Conservation (phyloP, 2,329 filamentous ascomycete species). For the Trichoderma pleuroti region DNA sequence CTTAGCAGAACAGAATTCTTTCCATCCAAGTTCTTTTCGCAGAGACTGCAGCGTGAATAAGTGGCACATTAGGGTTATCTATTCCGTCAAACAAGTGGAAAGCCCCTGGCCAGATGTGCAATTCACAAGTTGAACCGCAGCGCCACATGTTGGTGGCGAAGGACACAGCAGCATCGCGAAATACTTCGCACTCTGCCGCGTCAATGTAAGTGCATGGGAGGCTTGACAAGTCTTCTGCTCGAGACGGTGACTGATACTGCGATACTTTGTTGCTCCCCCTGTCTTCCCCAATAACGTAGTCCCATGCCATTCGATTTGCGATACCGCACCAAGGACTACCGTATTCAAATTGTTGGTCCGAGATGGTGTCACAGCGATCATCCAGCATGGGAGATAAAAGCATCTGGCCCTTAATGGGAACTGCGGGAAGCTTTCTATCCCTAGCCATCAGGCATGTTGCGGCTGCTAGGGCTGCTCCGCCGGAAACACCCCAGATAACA, state of each 20-base stretch:
- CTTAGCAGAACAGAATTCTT: neutral
- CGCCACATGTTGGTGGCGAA: conserved; percentile 24
- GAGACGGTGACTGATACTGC: conserved; percentile 22
- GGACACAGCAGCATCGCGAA: conserved; percentile 23
- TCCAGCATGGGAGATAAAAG: conserved; percentile 26
- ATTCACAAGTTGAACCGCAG: conserved; percentile 23
- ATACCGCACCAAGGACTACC: conserved; percentile 22
- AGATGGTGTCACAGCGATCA: conserved; percentile 22
- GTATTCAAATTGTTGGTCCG: conserved; percentile 25
- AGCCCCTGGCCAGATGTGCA: conserved; percentile 25
- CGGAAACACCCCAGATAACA: conserved; percentile 22
- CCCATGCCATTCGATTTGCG: conserved; percentile 22
- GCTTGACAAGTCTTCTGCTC: conserved; percentile 20
- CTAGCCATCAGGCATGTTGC: conserved; percentile 23
- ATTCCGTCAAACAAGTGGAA: conserved; percentile 23
- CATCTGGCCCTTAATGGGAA: conserved; percentile 24
- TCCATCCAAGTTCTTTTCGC: conserved; percentile 21
- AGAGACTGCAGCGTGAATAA: conserved; percentile 21
- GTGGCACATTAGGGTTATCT: conserved; percentile 21
- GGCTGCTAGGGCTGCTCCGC: conserved; percentile 25
- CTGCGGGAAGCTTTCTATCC: conserved; percentile 18
- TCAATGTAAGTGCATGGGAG: conserved; percentile 25
- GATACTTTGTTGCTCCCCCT: conserved; percentile 19
- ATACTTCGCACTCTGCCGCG: conserved; percentile 24
- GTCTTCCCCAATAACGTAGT: conserved; percentile 19